A percentile compares a stretch with the other conserved stretches of the same genome.
These are phyloP conservation scores for Parasitella parasitica DNA, from an alignment of 371 early-diverging fungal species.

Conservation along the genomic window DNA sequence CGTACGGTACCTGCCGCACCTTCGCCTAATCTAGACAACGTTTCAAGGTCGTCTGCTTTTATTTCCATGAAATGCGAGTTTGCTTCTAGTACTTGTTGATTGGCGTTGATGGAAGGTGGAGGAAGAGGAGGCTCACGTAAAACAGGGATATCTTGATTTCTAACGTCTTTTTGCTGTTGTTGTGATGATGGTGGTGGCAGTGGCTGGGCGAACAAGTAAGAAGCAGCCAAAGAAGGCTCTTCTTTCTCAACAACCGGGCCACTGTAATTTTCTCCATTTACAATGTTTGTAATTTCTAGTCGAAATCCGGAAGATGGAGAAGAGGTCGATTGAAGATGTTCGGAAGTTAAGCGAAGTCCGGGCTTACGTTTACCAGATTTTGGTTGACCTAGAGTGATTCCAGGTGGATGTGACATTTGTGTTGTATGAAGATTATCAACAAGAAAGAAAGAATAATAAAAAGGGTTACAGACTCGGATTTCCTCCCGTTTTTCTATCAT, in stretches of 20 bases:
- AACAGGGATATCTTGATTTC: constrained; percentile 22
- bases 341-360: constrained; percentile 25
- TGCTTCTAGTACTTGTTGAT: neutral
- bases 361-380: constrained; percentile 29
- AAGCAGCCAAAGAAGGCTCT: constrained; percentile 29
- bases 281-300: constrained; percentile 42
- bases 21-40: constrained; percentile 77
- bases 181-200: neutral
- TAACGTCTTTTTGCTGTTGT: constrained; percentile 8
- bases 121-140: constrained; percentile 41
- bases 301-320: constrained; percentile 27
- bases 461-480: neutral
- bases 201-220: constrained; percentile 16
- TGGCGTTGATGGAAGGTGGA: constrained; percentile 15
- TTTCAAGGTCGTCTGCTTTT: constrained; percentile 60
- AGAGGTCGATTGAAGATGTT: constrained; percentile 22
- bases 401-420: constrained; percentile 13
- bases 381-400: constrained; percentile 12
- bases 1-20: constrained; percentile 95
- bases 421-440: neutral
- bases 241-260: constrained; percentile 15
- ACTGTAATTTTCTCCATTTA: constrained; percentile 24
- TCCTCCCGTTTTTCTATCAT: neutral
- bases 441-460: neutral
- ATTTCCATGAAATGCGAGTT: constrained; percentile 42